Evolutionary conservation across 73 alveolate species (phyloP), one percentile per base, ranked within the genome.

Genomic region (Vitrella brassicaformis): DNA sequence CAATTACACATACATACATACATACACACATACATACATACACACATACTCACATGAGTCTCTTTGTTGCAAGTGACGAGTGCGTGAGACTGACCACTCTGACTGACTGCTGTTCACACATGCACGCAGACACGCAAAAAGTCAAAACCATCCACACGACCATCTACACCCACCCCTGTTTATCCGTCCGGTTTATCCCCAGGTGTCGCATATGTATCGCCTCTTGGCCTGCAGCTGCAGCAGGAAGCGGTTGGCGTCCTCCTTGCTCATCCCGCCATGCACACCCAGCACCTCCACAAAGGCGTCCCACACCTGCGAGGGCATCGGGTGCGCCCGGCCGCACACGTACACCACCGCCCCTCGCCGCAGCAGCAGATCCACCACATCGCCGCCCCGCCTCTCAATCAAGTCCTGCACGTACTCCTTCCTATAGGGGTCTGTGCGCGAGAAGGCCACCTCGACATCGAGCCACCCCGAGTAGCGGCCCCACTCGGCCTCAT

Each of bases 261-360:
- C 29, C 28, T 56, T 25, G 29, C 29, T 8, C 68, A 56, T 56
- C 29, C 68, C 68, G n/a, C 9, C 28, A 25, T 9, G 56, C 56
- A 8, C 14, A 4, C 22, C 56, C 8, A n/a, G 47, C 31, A 28
- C 66, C 72, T 78, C 71, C 84, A 78, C 27, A 47, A 47, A 9
- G 7, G 9, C 71, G 26, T 27, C 26, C 14, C 31, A 19, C 10
- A 19, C 25, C 0, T 78, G 84, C n/a, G 84, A 68, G 0, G 84
- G 84, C 84, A 78, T 78, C 31, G 84, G 84, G 71, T 78, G 84
- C 27, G 84, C 70, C 28, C 84, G 78, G 10, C 84, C 84, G 32
- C 84, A 78, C n/a, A 78, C 78, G 26, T 31, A 68, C 30, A 78
- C 31, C 72, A 46, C 27, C 14, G 84, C 84, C 39, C 84, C 84